Base-by-base conservation (phyloP, 192 early-diverging fungal genomes). In the Bifiguratus adelaidae region DNA sequence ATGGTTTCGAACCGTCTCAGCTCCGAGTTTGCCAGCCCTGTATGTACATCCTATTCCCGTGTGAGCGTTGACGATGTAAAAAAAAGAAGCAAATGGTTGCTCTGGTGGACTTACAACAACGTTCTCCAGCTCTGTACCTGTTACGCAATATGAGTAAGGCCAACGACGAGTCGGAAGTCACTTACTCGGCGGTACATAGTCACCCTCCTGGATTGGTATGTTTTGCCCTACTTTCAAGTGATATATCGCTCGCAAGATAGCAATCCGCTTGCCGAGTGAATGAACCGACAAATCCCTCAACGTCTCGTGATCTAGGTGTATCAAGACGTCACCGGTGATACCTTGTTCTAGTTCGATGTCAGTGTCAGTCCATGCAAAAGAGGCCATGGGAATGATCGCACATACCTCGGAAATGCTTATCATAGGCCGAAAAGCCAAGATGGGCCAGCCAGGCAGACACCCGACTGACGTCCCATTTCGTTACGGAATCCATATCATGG, bases 191-290 rank as follows among this genome's bases (percentile, higher is more conserved):
- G 88, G 89, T 26, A 91, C 74, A 50, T 89, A 95, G 61, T 95
- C 89, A 48, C 81, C 81, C 26, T 77, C 65, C 13, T 89, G 86
- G 19, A 92, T 70, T 2, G 83, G 83, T 30, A 97, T 63, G 7
- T 81, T 77, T 44, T 89, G 73, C 28, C 77, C 71, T 44, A 86
- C 57, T 63, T 94, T 91, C 15, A 89, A 57, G 34, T 84, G 77
- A 43, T 91, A 92, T 41, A 98, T 83, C 8, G 88, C 82, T 48
- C 86, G 88, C 32, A 98, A 73, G n/a, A 98, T 73, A n/a, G 78
- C 67, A 19, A 96, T 70, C 21, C 95, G 70, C 34, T 88, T 82
- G 2, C 95, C 95, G 12, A 96, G 78, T 2, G 89, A 85, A 36
- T 66, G 68, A 34, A 98, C 77, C 4, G 79, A 83, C 41, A 98